Evolutionary conservation across 495 filamentous ascomycete species (phyloP).

Genomic region (Penicillium macrosclerotiorum): DNA sequence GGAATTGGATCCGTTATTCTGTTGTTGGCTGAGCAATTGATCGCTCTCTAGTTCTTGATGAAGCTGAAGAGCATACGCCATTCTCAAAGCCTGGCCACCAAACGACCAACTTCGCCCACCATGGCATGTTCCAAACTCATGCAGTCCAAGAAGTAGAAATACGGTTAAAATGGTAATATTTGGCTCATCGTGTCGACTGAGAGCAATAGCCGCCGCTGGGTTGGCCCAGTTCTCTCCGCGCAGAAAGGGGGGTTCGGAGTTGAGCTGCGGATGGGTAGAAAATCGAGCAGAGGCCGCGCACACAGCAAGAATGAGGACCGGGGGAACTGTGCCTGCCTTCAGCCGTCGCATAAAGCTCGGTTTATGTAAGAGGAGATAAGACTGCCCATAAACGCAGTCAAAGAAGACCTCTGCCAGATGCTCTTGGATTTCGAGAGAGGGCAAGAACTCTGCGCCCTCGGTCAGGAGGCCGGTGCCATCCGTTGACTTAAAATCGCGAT

Average conservation of each 20-base stretch:
- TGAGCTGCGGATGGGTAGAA: constrained; percentile 88
- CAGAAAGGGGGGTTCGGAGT: constrained; percentile 79
- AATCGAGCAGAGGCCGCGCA: constrained; percentile 93
- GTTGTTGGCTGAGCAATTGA: constrained; percentile 58
- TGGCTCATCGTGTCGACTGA: constrained; percentile 85
- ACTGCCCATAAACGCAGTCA: constrained; percentile 92
- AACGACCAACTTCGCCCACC: constrained; percentile 94
- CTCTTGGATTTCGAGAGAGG: constrained; percentile 86
- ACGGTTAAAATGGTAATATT: constrained; percentile 95
- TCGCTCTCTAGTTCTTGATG: constrained; percentile 93
- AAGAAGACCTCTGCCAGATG: constrained; percentile 95
- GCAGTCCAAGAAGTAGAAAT: constrained; percentile 80
- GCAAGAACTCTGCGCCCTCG: constrained; percentile 81
- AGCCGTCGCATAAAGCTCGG: constrained; percentile 92
- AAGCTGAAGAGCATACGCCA: constrained; percentile 94
- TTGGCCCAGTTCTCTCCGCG: constrained; percentile 89
- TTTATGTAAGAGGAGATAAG: constrained; percentile 94
- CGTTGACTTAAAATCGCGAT: constrained; percentile 55
- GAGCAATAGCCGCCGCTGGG: constrained; percentile 77
- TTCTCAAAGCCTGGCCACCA: constrained; percentile 89
- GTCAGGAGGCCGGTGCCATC: constrained; percentile 71
- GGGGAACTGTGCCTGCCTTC: constrained; percentile 66
- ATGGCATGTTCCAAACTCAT: constrained; percentile 96
- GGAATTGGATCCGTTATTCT: constrained; percentile 56
- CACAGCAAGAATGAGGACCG: constrained; percentile 85